These are phyloP conservation scores for Suillus tomentosus DNA, from an alignment of 768 basidiomycete genomes.

Conservation along the genomic window DNA sequence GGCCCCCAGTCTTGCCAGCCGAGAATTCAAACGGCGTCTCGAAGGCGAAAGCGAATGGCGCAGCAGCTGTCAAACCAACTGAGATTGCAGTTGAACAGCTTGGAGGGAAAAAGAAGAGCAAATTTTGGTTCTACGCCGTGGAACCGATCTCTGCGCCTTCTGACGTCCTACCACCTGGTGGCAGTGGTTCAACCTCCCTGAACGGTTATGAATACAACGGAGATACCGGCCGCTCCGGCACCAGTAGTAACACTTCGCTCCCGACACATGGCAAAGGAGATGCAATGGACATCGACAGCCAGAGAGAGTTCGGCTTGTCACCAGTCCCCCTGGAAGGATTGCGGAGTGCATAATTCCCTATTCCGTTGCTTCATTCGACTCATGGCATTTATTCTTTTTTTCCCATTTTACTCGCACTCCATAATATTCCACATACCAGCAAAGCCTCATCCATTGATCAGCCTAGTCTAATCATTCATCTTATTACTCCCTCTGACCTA, in stretches of 20 bases:
- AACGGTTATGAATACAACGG: slow-evolving; percentile 26
- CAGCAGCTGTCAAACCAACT: slow-evolving; percentile 67
- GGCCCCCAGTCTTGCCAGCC: slow-evolving; percentile 29
- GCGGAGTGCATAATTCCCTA: slow-evolving; percentile 17
- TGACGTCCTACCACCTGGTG: slow-evolving; percentile 20
- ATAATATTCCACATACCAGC: slow-evolving; percentile 33
- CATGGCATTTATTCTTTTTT: slow-evolving; percentile 15
- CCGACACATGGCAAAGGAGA: slow-evolving; percentile 9
- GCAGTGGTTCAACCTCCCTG: slow-evolving; percentile 18
- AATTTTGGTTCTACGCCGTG: slow-evolving; percentile 88
- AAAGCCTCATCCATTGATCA: slow-evolving; percentile 21
- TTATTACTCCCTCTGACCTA: slow-evolving; percentile 27
- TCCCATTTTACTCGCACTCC: slow-evolving; percentile 20
- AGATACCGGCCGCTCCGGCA: slow-evolving; percentile 13
- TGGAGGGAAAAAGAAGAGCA: slow-evolving; percentile 81
- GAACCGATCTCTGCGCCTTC: slow-evolving; percentile 55
- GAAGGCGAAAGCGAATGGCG: slow-evolving; percentile 55
- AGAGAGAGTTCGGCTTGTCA: slow-evolving; percentile 18
- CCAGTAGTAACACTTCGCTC: slow-evolving; percentile 13
- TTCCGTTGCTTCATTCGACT: slow-evolving; percentile 12
- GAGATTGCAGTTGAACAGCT: slow-evolving; percentile 77
- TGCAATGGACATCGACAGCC: slow-evolving; percentile 29
- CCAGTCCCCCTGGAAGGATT: slow-evolving; percentile 22
- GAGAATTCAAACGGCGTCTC: slow-evolving; percentile 37
- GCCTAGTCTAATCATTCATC: slow-evolving; percentile 32